Conservation (phyloP, 2,329 filamentous ascomycete genomes). For the Cordyceps cicadae region DNA sequence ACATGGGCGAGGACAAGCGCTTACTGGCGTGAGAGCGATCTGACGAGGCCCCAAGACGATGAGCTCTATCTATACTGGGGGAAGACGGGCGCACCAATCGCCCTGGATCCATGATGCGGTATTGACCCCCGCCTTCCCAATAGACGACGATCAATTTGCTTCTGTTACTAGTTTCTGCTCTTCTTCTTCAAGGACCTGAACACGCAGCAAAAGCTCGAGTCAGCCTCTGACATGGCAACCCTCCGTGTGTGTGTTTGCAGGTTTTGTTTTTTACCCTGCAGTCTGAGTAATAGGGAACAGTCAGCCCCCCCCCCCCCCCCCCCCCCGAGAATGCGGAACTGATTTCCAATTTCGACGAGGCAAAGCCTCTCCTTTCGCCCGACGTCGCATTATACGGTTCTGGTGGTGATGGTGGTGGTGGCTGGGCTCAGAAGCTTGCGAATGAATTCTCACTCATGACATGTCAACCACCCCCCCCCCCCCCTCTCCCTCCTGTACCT, state of each 20-base stretch:
- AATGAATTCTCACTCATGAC: not conserved
- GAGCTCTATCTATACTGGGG: too few relatives aligned
- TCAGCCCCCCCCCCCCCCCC: too few relatives aligned
- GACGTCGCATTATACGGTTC: not conserved
- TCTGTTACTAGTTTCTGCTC: too few relatives aligned
- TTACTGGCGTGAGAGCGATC: not conserved
- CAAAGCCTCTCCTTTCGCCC: too few relatives aligned
- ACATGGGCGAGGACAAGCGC: not conserved
- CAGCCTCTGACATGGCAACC: not conserved
- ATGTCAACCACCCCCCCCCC: not conserved
- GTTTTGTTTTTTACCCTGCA: slow-evolving; percentile 7
- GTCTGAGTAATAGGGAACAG: slow-evolving; percentile 3
- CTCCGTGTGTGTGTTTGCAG: not conserved
- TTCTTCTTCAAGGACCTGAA: too few relatives aligned
- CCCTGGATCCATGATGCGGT: too few relatives aligned
- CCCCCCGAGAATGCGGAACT: not conserved
- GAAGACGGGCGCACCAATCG: too few relatives aligned
- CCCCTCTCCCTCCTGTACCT: too few relatives aligned
- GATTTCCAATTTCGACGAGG: not conserved
- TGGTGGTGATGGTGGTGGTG: not conserved
- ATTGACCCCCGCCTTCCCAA: too few relatives aligned
- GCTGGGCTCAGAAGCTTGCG: not conserved
- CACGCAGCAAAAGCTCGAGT: not conserved
- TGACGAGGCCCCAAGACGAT: not conserved
- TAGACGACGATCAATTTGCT: too few relatives aligned